Evolutionary conservation across 805 yeast species (phyloP), one percentile per base, ranked within the genome.

Genomic region (Candida arabinofermentans): DNA sequence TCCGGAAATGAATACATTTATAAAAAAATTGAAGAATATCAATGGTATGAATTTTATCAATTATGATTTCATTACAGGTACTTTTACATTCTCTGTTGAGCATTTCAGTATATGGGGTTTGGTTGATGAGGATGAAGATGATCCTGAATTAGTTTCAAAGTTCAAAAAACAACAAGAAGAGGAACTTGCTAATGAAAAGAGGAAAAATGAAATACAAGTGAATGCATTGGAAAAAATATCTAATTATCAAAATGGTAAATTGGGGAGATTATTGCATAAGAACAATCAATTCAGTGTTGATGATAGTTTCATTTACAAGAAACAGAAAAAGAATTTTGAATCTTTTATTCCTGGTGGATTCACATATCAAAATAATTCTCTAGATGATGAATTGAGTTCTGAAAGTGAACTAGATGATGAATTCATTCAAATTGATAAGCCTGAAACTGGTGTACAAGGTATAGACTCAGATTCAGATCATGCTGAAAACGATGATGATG

Each of bases 31-130:
- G 37, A 75, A 77, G 47, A 70, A 66, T 36, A 64, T 71, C 49
- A 72, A 69, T 26, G 96, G 90, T 5, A 87, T 83, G 81, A 81
- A 81, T 47, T 88, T 85, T 57, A 69, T 90, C 12, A 82, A 89
- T 4, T 89, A 82, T 57, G 89, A 85, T 53, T 88, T 89, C 3
- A 70, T 81, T 23, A 75, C 78, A 5, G 86, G 87, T 27, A 63
- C 75, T 4, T 89, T 90, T 88, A 79, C 83, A 1, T 89, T 87
- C 63, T 76, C 71, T 51, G 96, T 90, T 8, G 80, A 84, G 51
- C 99, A 93, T 66, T 93, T 93, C 56, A 88, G 96, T 66, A 77
- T 86, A 5, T 93, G 97, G 96, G 98, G 98, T 6, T 64, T 93
- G 29, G 72, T 83, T 14, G 85, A 81, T 49, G 87, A 82, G 21